These are phyloP conservation scores for Candida orba DNA, from an alignment of 805 yeast species.

Conservation along the genomic window DNA sequence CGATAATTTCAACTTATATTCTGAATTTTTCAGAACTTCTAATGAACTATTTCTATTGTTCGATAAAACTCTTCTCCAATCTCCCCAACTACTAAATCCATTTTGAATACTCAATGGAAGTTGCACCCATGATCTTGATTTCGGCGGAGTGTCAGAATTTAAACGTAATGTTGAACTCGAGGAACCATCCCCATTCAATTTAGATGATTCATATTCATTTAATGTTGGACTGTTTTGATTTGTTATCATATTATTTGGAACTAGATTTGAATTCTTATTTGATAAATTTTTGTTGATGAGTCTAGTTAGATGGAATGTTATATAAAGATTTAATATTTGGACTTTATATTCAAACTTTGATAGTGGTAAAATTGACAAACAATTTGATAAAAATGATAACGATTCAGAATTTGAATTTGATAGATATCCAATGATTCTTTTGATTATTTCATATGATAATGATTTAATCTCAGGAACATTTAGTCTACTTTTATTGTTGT, in stretches of 20 bases:
- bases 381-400: conserved; percentile 41
- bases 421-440: conserved; percentile 61
- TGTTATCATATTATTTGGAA: neutral
- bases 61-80: conserved; percentile 1
- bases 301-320: conserved; percentile 67
- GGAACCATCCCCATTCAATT: conserved; percentile 3
- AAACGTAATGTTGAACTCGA: neutral
- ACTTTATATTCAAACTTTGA: conserved; percentile 45
- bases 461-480: conserved; percentile 47
- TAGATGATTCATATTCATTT: conserved; percentile 9
- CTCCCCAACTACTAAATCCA: conserved; percentile 11
- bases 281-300: conserved; percentile 28
- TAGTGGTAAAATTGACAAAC: conserved; percentile 43
- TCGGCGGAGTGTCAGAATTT: neutral
- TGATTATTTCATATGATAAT: conserved; percentile 60
- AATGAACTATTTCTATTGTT: neutral
- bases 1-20: conserved; percentile 35
- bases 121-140: conserved; percentile 4
- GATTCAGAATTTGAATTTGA: conserved; percentile 38
- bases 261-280: neutral
- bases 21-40: conserved; percentile 6
- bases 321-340: conserved; percentile 65
- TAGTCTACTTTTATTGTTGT: conserved; percentile 3
- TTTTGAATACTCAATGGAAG: conserved; percentile 7
- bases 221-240: conserved; percentile 5